phyloP scores from a whole-genome alignment of 2,329 filamentous ascomycete species.

The Cryphonectria carpinicola region DNA sequence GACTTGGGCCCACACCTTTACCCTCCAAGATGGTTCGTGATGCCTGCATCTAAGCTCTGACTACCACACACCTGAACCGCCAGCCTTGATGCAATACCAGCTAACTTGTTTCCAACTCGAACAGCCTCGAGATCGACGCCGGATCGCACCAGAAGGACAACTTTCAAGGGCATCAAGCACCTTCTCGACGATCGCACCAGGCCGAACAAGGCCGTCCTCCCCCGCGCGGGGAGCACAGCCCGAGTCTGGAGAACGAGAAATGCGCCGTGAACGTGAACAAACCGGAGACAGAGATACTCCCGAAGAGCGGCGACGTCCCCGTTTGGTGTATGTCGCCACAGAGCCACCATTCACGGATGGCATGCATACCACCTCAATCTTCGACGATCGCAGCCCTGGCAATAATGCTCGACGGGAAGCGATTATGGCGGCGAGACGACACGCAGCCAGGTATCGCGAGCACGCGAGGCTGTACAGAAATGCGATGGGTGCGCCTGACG shows the following conservation, averaged over 20 bases:
- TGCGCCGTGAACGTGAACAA: slow-evolving; percentile 5
- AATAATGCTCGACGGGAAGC: slow-evolving; percentile 5
- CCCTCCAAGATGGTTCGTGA: slow-evolving; percentile 16
- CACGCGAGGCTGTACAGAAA: slow-evolving; percentile 13
- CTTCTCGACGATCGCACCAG: not conserved
- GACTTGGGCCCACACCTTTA: not conserved
- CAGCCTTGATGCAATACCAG: not conserved
- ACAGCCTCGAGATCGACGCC: slow-evolving; percentile 18
- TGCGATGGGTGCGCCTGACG: slow-evolving; percentile 7
- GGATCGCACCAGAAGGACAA: not conserved
- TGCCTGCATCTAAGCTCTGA: slow-evolving; percentile 7
- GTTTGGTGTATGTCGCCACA: not conserved
- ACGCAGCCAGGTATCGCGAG: slow-evolving; percentile 8
- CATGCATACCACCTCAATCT: not conserved
- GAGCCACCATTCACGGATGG: not conserved
- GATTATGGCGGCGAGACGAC: slow-evolving; percentile 7
- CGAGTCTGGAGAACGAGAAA: slow-evolving; percentile 3
- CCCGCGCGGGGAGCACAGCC: not conserved
- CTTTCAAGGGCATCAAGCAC: not conserved
- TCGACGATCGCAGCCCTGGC: slow-evolving; percentile 2
- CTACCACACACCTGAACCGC: not conserved
- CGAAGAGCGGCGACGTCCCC: not conserved
- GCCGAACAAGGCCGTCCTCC: not conserved
- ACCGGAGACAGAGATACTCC: slow-evolving; percentile 5
- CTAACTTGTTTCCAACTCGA: not conserved